These are phyloP conservation scores for Pythium volutum DNA, from an alignment of 352 stramenopile genomes.

Conservation along the genomic window DNA sequence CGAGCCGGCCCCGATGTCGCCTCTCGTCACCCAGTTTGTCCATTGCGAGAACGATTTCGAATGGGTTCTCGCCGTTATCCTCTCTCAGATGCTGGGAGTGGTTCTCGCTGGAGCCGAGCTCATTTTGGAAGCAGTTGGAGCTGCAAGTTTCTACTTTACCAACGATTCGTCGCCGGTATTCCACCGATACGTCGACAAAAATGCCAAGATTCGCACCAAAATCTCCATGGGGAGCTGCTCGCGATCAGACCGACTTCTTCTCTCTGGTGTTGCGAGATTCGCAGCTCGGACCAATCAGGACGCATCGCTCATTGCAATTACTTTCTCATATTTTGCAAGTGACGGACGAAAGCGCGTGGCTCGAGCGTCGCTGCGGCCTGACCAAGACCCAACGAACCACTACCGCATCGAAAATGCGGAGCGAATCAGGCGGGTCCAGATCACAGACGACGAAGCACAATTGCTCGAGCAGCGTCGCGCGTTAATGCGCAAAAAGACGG, in stretches of 20 bases:
- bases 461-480: slow-evolving; percentile 30
- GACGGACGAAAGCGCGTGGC: slow-evolving; percentile 13
- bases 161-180: slow-evolving; percentile 9
- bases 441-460: slow-evolving; percentile 16
- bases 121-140: background rate
- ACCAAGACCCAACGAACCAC: slow-evolving; percentile 28
- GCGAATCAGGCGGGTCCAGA: slow-evolving; percentile 21
- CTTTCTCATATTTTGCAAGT: slow-evolving; percentile 15
- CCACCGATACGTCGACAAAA: background rate
- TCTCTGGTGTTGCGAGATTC: slow-evolving; percentile 6
- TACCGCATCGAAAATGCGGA: slow-evolving; percentile 26
- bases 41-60: slow-evolving; percentile 19
- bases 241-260: background rate
- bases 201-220: background rate
- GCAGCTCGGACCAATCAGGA: background rate
- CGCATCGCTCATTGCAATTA: slow-evolving; percentile 13
- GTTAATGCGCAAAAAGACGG: slow-evolving; percentile 33
- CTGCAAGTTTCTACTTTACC: slow-evolving; percentile 1
- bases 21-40: background rate
- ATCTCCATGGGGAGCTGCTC: slow-evolving; percentile 19
- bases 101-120: background rate
- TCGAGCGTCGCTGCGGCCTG: slow-evolving; percentile 12
- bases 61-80: slow-evolving; percentile 19
- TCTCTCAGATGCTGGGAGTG: slow-evolving; percentile 5
- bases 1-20: background rate